These are phyloP conservation scores for Metschnikowia drakensbergensis DNA, from an alignment of 805 yeast genomes.

Conservation along the genomic window DNA sequence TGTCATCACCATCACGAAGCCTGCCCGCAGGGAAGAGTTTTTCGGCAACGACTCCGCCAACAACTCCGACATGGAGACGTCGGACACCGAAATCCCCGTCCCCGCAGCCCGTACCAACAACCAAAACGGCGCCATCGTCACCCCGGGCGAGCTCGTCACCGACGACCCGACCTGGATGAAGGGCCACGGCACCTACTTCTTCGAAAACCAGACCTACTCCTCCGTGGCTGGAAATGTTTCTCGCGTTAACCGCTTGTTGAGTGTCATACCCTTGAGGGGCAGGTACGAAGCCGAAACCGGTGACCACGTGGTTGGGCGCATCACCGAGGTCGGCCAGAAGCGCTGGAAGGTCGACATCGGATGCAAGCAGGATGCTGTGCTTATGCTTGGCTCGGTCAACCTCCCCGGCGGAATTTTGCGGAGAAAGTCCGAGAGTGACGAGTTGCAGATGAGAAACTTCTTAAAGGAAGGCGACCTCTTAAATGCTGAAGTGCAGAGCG, in stretches of 20 bases:
- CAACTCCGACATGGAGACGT: slow-evolving; percentile 33
- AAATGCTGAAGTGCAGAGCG: slow-evolving; percentile 92
- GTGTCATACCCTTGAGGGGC: slow-evolving; percentile 83
- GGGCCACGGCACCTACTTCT: slow-evolving; percentile 92
- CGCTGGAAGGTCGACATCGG: slow-evolving; percentile 98
- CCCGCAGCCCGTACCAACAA: slow-evolving; percentile 10
- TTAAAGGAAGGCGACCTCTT: slow-evolving; percentile 93
- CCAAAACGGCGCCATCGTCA: slow-evolving; percentile 50
- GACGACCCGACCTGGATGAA: slow-evolving; percentile 97
- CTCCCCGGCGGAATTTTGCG: slow-evolving; percentile 96
- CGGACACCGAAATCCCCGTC: slow-evolving; percentile 15
- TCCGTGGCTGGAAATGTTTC: slow-evolving; percentile 90
- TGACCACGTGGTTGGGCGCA: slow-evolving; percentile 91
- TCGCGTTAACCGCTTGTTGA: slow-evolving; percentile 78
- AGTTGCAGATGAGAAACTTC: slow-evolving; percentile 90
- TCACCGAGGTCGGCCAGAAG: slow-evolving; percentile 88
- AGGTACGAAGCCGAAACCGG: slow-evolving; percentile 93
- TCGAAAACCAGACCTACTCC: slow-evolving; percentile 72
- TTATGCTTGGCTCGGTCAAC: slow-evolving; percentile 93
- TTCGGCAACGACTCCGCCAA: slow-evolving; percentile 37
- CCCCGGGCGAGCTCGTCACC: slow-evolving; percentile 96
- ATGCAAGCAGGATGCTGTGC: slow-evolving; percentile 85
- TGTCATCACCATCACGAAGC: slow-evolving; percentile 38
- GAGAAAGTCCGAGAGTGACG: slow-evolving; percentile 92
- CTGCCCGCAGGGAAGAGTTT: slow-evolving; percentile 13